Conservation (phyloP, 2,329 filamentous ascomycete genomes). For the Sarocladiaceae sp. region DNA sequence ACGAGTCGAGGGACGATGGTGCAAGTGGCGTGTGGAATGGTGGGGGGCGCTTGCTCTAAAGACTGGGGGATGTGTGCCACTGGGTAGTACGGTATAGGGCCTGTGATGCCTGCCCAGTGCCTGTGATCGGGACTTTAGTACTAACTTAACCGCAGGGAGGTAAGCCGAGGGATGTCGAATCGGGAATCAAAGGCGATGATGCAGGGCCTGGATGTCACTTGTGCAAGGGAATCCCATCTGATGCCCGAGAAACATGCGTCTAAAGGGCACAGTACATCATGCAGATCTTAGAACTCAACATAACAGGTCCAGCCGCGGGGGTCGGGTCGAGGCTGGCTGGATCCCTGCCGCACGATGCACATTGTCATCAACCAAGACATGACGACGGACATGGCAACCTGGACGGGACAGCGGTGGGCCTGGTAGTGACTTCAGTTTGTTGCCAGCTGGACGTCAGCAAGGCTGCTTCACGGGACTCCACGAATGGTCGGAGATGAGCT, state of each 20-base stretch:
- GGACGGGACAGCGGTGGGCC: neutral
- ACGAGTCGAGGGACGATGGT: neutral
- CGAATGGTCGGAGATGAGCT: too few species aligned
- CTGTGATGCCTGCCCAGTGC: neutral
- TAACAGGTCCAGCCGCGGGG: neutral
- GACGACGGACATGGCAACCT: neutral
- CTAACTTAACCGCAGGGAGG: too few species aligned
- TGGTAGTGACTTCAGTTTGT: neutral
- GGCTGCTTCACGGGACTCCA: too few species aligned
- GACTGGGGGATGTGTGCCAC: neutral
- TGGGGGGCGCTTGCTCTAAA: neutral
- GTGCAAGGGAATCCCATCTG: too few species aligned
- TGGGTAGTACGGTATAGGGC: neutral
- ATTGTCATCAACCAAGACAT: neutral
- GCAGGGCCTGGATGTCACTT: too few species aligned
- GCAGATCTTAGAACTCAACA: neutral
- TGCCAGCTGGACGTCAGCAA: too few species aligned
- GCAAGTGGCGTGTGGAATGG: conserved; percentile 1
- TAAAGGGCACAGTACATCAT: neutral
- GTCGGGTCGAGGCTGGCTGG: neutral
- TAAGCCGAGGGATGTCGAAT: conserved; percentile 2
- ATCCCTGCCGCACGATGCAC: neutral
- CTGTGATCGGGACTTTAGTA: too few species aligned
- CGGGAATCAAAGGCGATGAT: too few species aligned
- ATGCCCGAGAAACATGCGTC: too few species aligned